phyloP scores from a whole-genome alignment of 768 basidiomycete species.

The Rhodotorula taiwanensis region DNA sequence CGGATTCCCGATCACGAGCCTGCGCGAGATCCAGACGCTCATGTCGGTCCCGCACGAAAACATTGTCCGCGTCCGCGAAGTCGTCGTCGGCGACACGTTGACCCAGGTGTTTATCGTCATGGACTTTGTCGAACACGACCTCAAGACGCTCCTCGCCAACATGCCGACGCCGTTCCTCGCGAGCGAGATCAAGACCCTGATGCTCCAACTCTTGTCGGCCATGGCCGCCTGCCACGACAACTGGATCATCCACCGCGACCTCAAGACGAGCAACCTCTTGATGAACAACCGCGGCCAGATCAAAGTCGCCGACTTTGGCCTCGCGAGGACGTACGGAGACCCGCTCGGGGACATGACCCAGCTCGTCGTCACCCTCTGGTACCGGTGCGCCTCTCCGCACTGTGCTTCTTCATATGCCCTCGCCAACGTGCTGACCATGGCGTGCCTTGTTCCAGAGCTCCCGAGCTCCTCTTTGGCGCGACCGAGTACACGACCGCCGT shows the following conservation, averaged over 20 bases:
- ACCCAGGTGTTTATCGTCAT: slow-evolving; percentile 97
- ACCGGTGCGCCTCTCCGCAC: slow-evolving; percentile 61
- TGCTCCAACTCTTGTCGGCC: slow-evolving; percentile 87
- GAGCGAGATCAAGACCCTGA: slow-evolving; percentile 95
- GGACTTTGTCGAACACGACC: slow-evolving; percentile 92
- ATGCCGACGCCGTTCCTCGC: slow-evolving; percentile 97
- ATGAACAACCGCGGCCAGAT: slow-evolving; percentile 99
- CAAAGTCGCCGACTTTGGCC: slow-evolving; percentile 96
- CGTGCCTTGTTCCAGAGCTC: slow-evolving; percentile 55
- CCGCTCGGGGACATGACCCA: slow-evolving; percentile 96
- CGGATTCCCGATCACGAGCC: slow-evolving; percentile 93
- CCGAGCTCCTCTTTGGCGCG: slow-evolving; percentile 88
- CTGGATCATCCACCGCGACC: slow-evolving; percentile 95
- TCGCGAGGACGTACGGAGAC: slow-evolving; percentile 91
- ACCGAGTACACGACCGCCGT: slow-evolving; percentile 90
- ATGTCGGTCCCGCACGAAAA: slow-evolving; percentile 74
- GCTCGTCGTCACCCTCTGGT: slow-evolving; percentile 97
- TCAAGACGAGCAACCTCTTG: slow-evolving; percentile 93
- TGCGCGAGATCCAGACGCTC: slow-evolving; percentile 91
- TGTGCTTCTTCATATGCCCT: slow-evolving; percentile 28
- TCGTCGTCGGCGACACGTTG: slow-evolving; percentile 95
- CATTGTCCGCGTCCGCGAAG: slow-evolving; percentile 92
- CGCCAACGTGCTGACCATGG: too few species aligned
- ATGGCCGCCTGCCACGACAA: slow-evolving; percentile 88
- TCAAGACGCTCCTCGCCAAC: slow-evolving; percentile 85